Base-by-base conservation (phyloP, 176 grass and related monocot species). In the Neostapfia colusana region DNA sequence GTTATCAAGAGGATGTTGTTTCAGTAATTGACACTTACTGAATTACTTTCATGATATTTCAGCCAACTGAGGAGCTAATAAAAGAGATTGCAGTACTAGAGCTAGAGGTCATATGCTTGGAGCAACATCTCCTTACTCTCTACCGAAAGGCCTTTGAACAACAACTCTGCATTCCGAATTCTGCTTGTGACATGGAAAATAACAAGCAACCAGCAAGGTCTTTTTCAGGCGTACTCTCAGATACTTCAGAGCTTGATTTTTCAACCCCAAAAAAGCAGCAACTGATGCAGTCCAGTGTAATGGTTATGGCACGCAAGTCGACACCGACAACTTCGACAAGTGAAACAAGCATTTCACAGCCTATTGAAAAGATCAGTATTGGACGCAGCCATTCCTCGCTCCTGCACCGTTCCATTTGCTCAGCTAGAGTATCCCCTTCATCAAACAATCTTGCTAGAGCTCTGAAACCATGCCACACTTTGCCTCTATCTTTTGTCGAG, bases 71-170 rank as follows among this genome's bases (percentile, higher is more conserved):
- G 65, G 71, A 87, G 44, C 44, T 99, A 73, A 95, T 99, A 83
- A 92, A 82, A 80, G 95, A 99, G 67, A 92, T 99, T 80, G 80
- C 91, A 59, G 77, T 99, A 75, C 84, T 95, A 27, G 95, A 99
- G 73, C 89, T 99, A 86, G 91, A 99, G 75, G 91, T 99, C 55
- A 88, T 95, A 77, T 91, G 87, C 73, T 90, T 99, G 87, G 95
- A 99, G 67, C 89, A 85, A 64, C 85, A 95, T 79, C 89, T 99
- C 68, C 80, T 99, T 11, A 84, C 77, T 27, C 82, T 95, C 12
- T 99, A 95, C 60, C 73, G 95, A 12, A 88, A 84, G 74, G 87
- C 95, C 36, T 95, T 99, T 71, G 90, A 89, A 39, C 82, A 92
- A 62, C 84, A 97, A 61, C 41, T 89, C 12, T 66, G 69, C 65